Percentiles rank a stretch among this genome's conserved stretches.
Evolutionary conservation across 2,329 filamentous ascomycete species (phyloP).

Genomic region (Corynespora cassiicola): DNA sequence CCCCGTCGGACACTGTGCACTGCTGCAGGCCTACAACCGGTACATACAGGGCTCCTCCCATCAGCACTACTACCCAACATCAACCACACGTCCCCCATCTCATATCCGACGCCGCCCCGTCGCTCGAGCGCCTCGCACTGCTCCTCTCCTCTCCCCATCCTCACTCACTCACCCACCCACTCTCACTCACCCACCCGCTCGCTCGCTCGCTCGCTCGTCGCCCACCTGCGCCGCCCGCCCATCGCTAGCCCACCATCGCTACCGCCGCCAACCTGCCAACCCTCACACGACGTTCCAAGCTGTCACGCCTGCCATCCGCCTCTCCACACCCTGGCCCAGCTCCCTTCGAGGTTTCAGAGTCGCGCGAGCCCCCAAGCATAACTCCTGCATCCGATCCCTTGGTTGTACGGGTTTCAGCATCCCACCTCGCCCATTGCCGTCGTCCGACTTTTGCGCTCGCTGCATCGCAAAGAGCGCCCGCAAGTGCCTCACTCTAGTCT

Average conservation of each 20-base stretch:
- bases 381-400: conserved; percentile 13
- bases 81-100: not conserved
- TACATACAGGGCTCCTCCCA: too few species aligned
- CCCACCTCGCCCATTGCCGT: conserved; percentile 7
- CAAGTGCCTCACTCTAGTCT: conserved; percentile 36
- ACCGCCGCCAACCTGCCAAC: conserved; percentile 2
- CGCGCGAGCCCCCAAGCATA: conserved; percentile 20
- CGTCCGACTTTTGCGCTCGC: conserved; percentile 17
- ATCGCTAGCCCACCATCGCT: not conserved
- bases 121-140: not conserved
- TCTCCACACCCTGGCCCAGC: conserved; percentile 39
- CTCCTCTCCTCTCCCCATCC: not conserved
- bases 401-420: conserved; percentile 24
- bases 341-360: conserved; percentile 27
- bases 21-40: too few species aligned
- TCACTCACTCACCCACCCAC: not conserved
- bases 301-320: conserved; percentile 16
- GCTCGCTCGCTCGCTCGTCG: conserved; percentile 5
- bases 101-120: not conserved
- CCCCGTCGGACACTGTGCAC: too few species aligned
- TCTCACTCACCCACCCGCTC: not conserved
- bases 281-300: not conserved
- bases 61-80: conserved; percentile 2
- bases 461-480: conserved; percentile 4
- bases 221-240: not conserved